These are phyloP conservation scores for Thermochaetoides thermophila DNA, from an alignment of 495 filamentous ascomycete species.

Conservation along the genomic window DNA sequence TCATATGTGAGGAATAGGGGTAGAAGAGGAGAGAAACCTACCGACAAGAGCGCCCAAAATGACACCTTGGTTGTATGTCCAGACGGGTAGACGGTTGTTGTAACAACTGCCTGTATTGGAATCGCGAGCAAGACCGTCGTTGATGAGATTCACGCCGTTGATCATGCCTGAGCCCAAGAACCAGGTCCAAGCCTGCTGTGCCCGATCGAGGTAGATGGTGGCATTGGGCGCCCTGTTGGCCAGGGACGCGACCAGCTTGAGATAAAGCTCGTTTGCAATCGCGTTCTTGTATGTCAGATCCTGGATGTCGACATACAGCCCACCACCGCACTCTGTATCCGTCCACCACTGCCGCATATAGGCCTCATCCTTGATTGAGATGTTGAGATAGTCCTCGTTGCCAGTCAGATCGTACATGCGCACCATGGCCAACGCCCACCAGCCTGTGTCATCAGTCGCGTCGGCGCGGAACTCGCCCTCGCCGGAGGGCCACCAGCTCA, in stretches of 20 bases:
- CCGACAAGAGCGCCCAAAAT: slow-evolving; percentile 54
- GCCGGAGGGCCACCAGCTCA: slow-evolving; percentile 24
- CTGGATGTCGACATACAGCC: slow-evolving; percentile 44
- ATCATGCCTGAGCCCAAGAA: slow-evolving; percentile 48
- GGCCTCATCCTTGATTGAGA: slow-evolving; percentile 40
- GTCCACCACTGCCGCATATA: slow-evolving; percentile 44
- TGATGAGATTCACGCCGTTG: slow-evolving; percentile 42
- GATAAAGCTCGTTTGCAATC: slow-evolving; percentile 58
- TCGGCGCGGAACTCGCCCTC: slow-evolving; percentile 36
- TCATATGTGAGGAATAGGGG: not conserved
- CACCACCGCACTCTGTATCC: slow-evolving; percentile 40
- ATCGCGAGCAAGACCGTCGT: slow-evolving; percentile 48
- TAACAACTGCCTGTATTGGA: slow-evolving; percentile 28
- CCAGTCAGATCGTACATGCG: slow-evolving; percentile 46
- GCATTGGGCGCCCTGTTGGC: slow-evolving; percentile 42
- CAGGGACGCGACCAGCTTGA: slow-evolving; percentile 47
- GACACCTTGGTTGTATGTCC: slow-evolving; percentile 66
- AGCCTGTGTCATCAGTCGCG: slow-evolving; percentile 51
- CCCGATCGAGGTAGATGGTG: slow-evolving; percentile 37
- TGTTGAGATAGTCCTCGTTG: slow-evolving; percentile 34
- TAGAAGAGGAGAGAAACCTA: slow-evolving; percentile 9
- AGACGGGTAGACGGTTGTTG: slow-evolving; percentile 46
- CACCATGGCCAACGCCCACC: slow-evolving; percentile 55
- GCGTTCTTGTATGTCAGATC: slow-evolving; percentile 42
- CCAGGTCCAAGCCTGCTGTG: slow-evolving; percentile 47